A percentile compares a stretch with the other conserved stretches of the same genome.
Evolutionary conservation across 345 rosid species (phyloP).

Genomic region (Rhizophora apiculata): DNA sequence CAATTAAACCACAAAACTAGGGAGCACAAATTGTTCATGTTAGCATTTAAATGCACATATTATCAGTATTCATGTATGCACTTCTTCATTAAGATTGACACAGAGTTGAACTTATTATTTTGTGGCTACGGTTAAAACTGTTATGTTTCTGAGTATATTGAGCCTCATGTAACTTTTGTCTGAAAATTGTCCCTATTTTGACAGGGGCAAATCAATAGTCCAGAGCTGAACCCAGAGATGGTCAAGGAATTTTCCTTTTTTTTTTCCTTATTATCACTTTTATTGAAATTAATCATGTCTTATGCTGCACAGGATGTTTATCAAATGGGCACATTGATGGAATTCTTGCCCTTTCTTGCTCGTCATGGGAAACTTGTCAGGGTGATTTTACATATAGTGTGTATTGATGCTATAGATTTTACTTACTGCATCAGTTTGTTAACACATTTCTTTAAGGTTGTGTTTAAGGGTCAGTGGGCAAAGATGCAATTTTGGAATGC

Average conservation of each 20-base stretch:
- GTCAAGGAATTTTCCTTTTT: conserved; percentile 30
- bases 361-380: conserved; percentile 90
- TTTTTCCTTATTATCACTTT: conserved; percentile 4
- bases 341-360: conserved; percentile 74
- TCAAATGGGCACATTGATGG: conserved; percentile 90
- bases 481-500: conserved; percentile 96
- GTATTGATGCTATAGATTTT: background rate
- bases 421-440: background rate
- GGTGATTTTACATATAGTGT: conserved; percentile 34
- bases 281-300: conserved; percentile 16
- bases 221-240: conserved; percentile 94
- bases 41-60: background rate
- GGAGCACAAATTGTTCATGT: too few relatives aligned
- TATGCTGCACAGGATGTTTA: conserved; percentile 44
- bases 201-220: conserved; percentile 87
- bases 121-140: too few relatives aligned
- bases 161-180: background rate
- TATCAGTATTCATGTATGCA: too few relatives aligned
- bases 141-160: too few relatives aligned
- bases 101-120: too few relatives aligned
- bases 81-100: too few relatives aligned
- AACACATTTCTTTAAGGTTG: too few relatives aligned
- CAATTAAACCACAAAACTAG: background rate
- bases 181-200: background rate
- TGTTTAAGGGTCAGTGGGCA: conserved; percentile 71